phyloP scores from a whole-genome alignment of 1,139 yeast species.

The Groenewaldozyma auringiensis region DNA sequence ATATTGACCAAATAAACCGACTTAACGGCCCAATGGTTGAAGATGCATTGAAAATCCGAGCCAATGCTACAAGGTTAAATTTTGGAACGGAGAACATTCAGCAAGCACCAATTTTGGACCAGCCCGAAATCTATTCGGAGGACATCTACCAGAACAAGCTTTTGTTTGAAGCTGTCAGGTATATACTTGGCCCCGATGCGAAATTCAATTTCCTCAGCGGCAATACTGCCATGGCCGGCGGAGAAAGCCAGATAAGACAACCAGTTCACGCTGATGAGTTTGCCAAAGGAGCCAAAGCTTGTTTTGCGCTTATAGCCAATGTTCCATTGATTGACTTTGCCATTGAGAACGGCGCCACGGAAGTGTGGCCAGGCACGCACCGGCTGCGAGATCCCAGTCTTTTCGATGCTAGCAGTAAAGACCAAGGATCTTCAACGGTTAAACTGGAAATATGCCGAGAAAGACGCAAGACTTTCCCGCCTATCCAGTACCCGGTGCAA shows the following conservation, averaged over 20 bases:
- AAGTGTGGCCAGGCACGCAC: conserved; percentile 16
- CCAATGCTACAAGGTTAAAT: conserved; percentile 10
- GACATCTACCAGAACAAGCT: conserved; percentile 15
- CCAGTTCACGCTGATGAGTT: conserved; percentile 12
- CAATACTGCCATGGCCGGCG: conserved; percentile 17
- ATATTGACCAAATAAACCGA: conserved; percentile 14
- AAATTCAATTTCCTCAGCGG: conserved; percentile 18
- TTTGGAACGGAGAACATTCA: conserved; percentile 20
- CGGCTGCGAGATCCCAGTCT: conserved; percentile 2
- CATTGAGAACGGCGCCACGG: conserved; percentile 14
- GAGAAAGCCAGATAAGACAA: conserved; percentile 7
- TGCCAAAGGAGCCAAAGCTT: conserved; percentile 3
- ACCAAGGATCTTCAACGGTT: conserved; percentile 3
- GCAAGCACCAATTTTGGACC: conserved; percentile 18
- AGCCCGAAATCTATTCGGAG: conserved; percentile 11
- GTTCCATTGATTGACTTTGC: conserved; percentile 12
- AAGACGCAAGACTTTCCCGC: conserved; percentile 9
- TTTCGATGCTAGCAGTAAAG: neutral
- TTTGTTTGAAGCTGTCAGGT: conserved; percentile 13
- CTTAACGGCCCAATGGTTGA: conserved; percentile 15
- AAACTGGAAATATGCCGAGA: conserved; percentile 9
- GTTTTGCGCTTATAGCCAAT: conserved; percentile 11
- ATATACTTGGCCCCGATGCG: conserved; percentile 16
- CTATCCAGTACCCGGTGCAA: conserved; percentile 12
- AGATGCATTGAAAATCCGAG: conserved; percentile 13